phyloP scores from a whole-genome alignment of 2,329 filamentous ascomycete species.

The Phialocephala sp. region DNA sequence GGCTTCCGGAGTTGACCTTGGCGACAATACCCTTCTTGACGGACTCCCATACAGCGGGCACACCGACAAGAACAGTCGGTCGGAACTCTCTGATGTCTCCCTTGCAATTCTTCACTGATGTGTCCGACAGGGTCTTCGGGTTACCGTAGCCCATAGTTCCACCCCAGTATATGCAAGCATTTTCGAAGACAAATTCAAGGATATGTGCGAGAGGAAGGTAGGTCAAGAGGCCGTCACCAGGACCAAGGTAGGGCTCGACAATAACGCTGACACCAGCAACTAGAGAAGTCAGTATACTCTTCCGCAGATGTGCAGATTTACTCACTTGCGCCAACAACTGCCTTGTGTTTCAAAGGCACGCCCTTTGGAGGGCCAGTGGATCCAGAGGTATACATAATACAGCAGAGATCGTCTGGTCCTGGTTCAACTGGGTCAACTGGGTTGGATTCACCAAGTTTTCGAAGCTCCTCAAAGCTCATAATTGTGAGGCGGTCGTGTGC shows the following conservation, averaged over 20 bases:
- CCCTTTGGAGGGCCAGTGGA: slow-evolving; percentile 91
- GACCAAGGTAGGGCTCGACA: slow-evolving; percentile 78
- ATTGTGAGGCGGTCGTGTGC: slow-evolving; percentile 60
- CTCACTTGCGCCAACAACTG: slow-evolving; percentile 79
- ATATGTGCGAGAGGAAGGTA: slow-evolving; percentile 97
- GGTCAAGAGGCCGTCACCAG: slow-evolving; percentile 80
- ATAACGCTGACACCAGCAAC: slow-evolving; percentile 82
- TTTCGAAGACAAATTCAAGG: slow-evolving; percentile 95
- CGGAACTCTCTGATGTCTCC: slow-evolving; percentile 93
- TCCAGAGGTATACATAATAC: slow-evolving; percentile 86
- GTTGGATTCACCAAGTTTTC: slow-evolving; percentile 60
- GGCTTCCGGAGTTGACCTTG: slow-evolving; percentile 70
- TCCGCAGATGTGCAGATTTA: slow-evolving; percentile 66
- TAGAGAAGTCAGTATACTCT: slow-evolving; percentile 41
- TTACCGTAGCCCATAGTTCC: slow-evolving; percentile 93
- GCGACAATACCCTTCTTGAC: slow-evolving; percentile 90
- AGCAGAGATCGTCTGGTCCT: slow-evolving; percentile 77
- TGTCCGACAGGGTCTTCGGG: slow-evolving; percentile 85
- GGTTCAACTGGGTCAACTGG: slow-evolving; percentile 75
- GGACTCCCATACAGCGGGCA: slow-evolving; percentile 96
- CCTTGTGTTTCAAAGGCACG: slow-evolving; percentile 82
- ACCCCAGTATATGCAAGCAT: slow-evolving; percentile 85
- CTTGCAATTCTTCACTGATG: slow-evolving; percentile 84
- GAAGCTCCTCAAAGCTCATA: slow-evolving; percentile 59
- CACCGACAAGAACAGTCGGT: slow-evolving; percentile 90